A percentile compares a stretch with the other conserved stretches of the same genome.
These are phyloP conservation scores for Neofusicoccum umdonicola DNA, from an alignment of 2,329 filamentous ascomycete genomes.

Conservation along the genomic window DNA sequence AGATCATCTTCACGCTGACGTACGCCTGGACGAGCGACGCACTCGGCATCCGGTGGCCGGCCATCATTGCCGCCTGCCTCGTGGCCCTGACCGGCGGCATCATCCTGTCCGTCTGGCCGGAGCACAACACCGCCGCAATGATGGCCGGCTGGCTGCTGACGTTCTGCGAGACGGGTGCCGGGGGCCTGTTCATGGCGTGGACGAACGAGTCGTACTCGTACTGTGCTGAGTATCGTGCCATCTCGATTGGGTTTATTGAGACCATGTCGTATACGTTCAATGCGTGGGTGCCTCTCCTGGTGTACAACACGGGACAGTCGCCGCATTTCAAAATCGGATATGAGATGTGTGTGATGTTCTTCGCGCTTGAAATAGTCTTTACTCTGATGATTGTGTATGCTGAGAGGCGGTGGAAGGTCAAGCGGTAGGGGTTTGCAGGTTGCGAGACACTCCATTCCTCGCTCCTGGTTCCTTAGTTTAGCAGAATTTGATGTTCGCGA, in stretches of 20 bases:
- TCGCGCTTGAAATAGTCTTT: constrained; percentile 24
- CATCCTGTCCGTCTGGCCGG: constrained; percentile 37
- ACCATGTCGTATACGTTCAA: constrained; percentile 22
- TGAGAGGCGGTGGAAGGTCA: background rate
- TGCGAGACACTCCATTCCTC: too few species aligned
- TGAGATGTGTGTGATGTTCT: constrained; percentile 28
- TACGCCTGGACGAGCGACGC: constrained; percentile 24
- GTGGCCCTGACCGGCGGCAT: constrained; percentile 35
- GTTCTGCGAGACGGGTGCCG: constrained; percentile 36
- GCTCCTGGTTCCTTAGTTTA: too few species aligned
- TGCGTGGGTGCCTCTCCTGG: constrained; percentile 23
- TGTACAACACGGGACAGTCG: constrained; percentile 22
- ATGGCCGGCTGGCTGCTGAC: constrained; percentile 40
- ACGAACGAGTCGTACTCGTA: constrained; percentile 21
- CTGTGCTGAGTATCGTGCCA: constrained; percentile 21
- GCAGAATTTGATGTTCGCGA: too few species aligned
- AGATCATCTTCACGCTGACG: constrained; percentile 18
- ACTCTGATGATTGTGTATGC: constrained; percentile 17
- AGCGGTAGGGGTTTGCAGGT: background rate
- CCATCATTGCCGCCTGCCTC: constrained; percentile 22
- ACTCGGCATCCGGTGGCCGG: constrained; percentile 22
- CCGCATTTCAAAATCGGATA: constrained; percentile 26
- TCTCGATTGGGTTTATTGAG: constrained; percentile 22
- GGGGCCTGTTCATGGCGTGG: constrained; percentile 40
- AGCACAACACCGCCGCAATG: constrained; percentile 34